Conservation (phyloP, 2,329 filamentous ascomycete genomes). For the Ceratocystis lukuohia region DNA sequence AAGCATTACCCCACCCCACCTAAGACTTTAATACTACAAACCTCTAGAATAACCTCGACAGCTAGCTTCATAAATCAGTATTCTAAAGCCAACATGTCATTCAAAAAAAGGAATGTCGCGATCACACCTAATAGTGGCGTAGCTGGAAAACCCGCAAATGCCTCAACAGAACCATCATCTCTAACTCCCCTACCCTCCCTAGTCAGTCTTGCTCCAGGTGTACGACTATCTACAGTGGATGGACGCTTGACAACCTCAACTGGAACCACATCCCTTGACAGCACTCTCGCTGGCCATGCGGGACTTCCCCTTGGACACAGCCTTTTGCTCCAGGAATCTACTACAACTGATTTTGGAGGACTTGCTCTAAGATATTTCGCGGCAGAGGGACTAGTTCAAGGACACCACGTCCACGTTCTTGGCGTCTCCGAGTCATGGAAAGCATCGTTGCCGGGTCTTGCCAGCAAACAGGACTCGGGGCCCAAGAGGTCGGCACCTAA, state of each 20-base stretch:
- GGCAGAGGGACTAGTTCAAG: slow-evolving; percentile 83
- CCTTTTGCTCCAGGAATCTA: slow-evolving; percentile 71
- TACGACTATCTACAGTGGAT: slow-evolving; percentile 77
- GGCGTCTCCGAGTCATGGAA: slow-evolving; percentile 71
- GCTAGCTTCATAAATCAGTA: not conserved
- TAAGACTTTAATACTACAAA: not conserved
- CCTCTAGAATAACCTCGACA: not conserved
- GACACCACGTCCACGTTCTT: slow-evolving; percentile 75
- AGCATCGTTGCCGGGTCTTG: slow-evolving; percentile 66
- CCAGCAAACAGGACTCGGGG: slow-evolving; percentile 10
- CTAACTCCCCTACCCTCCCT: slow-evolving; percentile 24
- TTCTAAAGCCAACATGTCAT: slow-evolving; percentile 37
- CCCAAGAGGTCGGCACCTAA: not conserved
- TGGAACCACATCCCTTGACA: slow-evolving; percentile 73
- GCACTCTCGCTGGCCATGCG: slow-evolving; percentile 70
- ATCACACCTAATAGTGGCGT: slow-evolving; percentile 28
- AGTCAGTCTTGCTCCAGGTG: slow-evolving; percentile 28
- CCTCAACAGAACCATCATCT: slow-evolving; percentile 24
- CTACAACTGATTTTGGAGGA: slow-evolving; percentile 87
- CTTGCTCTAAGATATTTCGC: slow-evolving; percentile 77
- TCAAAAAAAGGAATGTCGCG: slow-evolving; percentile 43
- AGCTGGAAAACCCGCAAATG: slow-evolving; percentile 21
- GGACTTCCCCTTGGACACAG: slow-evolving; percentile 72
- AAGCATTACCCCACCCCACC: slow-evolving; percentile 10
- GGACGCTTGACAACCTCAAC: slow-evolving; percentile 83